These are phyloP conservation scores for Cryptococcus sp. DNA, from an alignment of 1,284 basidiomycete species.

Conservation along the genomic window DNA sequence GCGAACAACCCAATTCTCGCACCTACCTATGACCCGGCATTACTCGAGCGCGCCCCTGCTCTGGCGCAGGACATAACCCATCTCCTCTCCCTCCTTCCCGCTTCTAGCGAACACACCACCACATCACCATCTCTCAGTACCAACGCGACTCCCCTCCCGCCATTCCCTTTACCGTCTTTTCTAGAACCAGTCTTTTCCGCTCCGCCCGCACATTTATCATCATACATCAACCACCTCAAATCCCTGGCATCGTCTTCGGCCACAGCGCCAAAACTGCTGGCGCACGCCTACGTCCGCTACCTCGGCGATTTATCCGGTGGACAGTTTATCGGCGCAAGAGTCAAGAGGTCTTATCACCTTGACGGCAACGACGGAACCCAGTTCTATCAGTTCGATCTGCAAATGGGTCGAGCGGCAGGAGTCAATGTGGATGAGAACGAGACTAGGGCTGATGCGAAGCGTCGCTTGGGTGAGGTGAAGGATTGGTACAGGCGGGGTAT, in stretches of 20 bases:
- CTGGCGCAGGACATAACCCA: constrained; percentile 68
- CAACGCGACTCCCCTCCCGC: constrained; percentile 59
- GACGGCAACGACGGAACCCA: constrained; percentile 59
- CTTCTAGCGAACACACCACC: constrained; percentile 1
- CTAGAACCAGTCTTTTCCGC: constrained; percentile 46
- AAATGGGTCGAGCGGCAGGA: constrained; percentile 44
- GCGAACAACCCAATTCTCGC: constrained; percentile 64
- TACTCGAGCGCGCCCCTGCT: constrained; percentile 64
- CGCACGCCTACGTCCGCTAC: constrained; percentile 80
- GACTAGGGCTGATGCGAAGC: constrained; percentile 28
- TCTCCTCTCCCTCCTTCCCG: constrained; percentile 57
- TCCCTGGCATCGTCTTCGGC: constrained; percentile 57
- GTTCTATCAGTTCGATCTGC: constrained; percentile 72
- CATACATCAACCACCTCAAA: constrained; percentile 60
- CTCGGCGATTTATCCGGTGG: constrained; percentile 84
- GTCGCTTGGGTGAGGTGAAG: constrained; percentile 67
- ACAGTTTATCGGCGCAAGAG: constrained; percentile 66
- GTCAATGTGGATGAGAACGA: constrained; percentile 57
- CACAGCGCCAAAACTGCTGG: constrained; percentile 64
- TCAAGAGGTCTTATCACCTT: constrained; percentile 69
- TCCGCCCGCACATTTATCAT: constrained; percentile 59
- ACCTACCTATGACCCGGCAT: constrained; percentile 69
- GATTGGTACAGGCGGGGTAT: constrained; percentile 73
- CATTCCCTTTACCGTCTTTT: constrained; percentile 57
- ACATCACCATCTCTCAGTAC: constrained; percentile 31